These are phyloP conservation scores for Furcasterigmium furcatum DNA, from an alignment of 2,329 filamentous ascomycete genomes.

Conservation along the genomic window DNA sequence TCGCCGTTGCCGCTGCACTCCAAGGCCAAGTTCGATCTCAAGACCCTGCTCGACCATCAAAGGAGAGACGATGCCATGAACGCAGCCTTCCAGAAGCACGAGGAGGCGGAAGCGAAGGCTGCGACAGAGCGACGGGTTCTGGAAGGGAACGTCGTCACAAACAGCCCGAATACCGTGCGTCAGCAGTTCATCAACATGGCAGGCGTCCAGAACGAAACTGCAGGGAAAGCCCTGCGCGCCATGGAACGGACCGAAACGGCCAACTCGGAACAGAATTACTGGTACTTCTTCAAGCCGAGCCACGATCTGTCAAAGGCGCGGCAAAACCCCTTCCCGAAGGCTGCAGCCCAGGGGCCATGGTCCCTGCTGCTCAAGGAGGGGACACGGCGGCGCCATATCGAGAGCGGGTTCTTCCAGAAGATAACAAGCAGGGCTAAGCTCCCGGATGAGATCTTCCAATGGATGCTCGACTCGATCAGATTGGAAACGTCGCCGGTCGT, in stretches of 20 bases:
- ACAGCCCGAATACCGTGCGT: slow-evolving; percentile 9
- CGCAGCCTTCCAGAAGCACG: slow-evolving; percentile 46
- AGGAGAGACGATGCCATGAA: slow-evolving; percentile 56
- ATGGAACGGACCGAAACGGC: slow-evolving; percentile 46
- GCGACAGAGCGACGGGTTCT: slow-evolving; percentile 16
- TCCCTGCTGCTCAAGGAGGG: slow-evolving; percentile 43
- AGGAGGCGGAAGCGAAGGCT: slow-evolving; percentile 27
- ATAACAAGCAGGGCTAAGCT: slow-evolving; percentile 36
- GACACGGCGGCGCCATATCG: slow-evolving; percentile 54
- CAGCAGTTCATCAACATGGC: slow-evolving; percentile 13
- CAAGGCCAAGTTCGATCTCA: slow-evolving; percentile 62
- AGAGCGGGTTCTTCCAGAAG: slow-evolving; percentile 59
- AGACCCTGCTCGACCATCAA: slow-evolving; percentile 57
- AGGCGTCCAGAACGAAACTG: slow-evolving; percentile 30
- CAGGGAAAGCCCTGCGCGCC: slow-evolving; percentile 41
- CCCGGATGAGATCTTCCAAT: slow-evolving; percentile 63
- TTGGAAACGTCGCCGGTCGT: slow-evolving; percentile 52
- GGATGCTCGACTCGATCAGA: slow-evolving; percentile 61
- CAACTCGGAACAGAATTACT: slow-evolving; percentile 29
- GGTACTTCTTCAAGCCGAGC: slow-evolving; percentile 47
- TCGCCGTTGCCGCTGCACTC: slow-evolving; percentile 49
- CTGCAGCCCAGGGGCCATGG: slow-evolving; percentile 38
- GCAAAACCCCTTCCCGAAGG: slow-evolving; percentile 29
- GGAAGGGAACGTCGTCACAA: slow-evolving; percentile 1
- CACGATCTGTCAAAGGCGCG: slow-evolving; percentile 19